Percentiles rank a stretch among this genome's conserved stretches.
phyloP scores from a whole-genome alignment of 306 rosid genomes.

The Prunus dulcis region DNA sequence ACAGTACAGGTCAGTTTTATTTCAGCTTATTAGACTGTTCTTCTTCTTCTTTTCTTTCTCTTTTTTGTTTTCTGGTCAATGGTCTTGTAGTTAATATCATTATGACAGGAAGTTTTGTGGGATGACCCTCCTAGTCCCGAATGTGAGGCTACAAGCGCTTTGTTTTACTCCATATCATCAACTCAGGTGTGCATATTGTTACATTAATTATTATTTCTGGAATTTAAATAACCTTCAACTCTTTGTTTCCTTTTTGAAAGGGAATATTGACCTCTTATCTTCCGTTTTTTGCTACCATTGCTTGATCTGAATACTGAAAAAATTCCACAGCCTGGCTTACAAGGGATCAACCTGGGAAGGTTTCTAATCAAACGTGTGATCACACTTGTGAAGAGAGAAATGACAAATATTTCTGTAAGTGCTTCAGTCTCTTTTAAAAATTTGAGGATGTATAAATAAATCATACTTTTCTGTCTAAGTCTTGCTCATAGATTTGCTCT shows the following conservation, averaged over 20 bases:
- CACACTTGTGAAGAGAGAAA: slow-evolving; percentile 82
- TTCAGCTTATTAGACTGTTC: slow-evolving; percentile 3
- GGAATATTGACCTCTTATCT: not conserved
- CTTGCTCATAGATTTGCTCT: slow-evolving; percentile 13
- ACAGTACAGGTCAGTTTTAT: slow-evolving; percentile 60
- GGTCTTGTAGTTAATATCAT: slow-evolving; percentile 1
- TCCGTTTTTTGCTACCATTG: not conserved
- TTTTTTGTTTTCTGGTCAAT: not conserved
- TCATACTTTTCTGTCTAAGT: not conserved
- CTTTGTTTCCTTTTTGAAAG: not conserved
- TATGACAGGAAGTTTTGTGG: slow-evolving; percentile 84
- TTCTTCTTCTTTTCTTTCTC: slow-evolving; percentile 5
- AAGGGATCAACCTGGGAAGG: slow-evolving; percentile 92
- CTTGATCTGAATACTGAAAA: slow-evolving; percentile 28
- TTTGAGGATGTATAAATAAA: not conserved
- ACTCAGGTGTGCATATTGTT: slow-evolving; percentile 66
- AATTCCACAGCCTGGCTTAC: slow-evolving; percentile 79
- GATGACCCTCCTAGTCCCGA: slow-evolving; percentile 86
- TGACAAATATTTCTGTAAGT: slow-evolving; percentile 83
- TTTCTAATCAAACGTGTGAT: slow-evolving; percentile 91
- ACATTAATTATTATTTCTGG: not conserved
- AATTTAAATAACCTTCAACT: not conserved
- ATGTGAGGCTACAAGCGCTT: slow-evolving; percentile 80
- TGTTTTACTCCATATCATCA: slow-evolving; percentile 94
- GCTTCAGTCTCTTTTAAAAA: slow-evolving; percentile 19